Conservation (phyloP, 176 grass and related monocot genomes). For the Eragrostis curvula region DNA sequence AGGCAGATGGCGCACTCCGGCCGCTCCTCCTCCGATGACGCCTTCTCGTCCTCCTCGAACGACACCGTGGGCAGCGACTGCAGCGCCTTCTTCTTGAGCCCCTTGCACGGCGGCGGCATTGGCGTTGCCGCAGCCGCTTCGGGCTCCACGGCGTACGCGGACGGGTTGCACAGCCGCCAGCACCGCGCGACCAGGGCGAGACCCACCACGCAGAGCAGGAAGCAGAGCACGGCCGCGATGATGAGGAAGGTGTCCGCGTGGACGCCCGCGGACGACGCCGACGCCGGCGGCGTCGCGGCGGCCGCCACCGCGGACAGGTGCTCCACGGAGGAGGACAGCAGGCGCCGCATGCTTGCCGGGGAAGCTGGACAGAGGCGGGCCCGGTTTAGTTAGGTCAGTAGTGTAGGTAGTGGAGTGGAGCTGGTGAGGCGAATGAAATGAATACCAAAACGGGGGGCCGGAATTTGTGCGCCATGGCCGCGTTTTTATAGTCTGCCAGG, state of each 20-base stretch:
- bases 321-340: conserved; percentile 16
- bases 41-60: conserved; percentile 10
- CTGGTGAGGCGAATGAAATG: neutral
- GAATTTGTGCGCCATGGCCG: neutral
- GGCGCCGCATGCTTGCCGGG: conserved; percentile 34
- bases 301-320: conserved; percentile 21
- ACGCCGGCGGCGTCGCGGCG: neutral
- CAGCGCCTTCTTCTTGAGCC: conserved; percentile 61
- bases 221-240: conserved; percentile 66
- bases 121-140: neutral
- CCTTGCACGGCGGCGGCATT: conserved; percentile 19
- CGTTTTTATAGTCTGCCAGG: conserved; percentile 25
- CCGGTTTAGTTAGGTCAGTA: neutral
- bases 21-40: conserved; percentile 7
- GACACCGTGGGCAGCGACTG: conserved; percentile 57
- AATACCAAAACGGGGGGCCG: neutral
- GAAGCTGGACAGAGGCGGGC: too few relatives aligned
- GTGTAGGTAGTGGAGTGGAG: neutral
- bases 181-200: conserved; percentile 71
- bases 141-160: conserved; percentile 36
- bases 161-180: conserved; percentile 55
- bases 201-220: conserved; percentile 74
- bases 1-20: conserved; percentile 92
- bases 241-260: conserved; percentile 74
- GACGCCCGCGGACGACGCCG: neutral